Conservation (phyloP, 257 asterid genomes). For the Apocynum venetum region DNA sequence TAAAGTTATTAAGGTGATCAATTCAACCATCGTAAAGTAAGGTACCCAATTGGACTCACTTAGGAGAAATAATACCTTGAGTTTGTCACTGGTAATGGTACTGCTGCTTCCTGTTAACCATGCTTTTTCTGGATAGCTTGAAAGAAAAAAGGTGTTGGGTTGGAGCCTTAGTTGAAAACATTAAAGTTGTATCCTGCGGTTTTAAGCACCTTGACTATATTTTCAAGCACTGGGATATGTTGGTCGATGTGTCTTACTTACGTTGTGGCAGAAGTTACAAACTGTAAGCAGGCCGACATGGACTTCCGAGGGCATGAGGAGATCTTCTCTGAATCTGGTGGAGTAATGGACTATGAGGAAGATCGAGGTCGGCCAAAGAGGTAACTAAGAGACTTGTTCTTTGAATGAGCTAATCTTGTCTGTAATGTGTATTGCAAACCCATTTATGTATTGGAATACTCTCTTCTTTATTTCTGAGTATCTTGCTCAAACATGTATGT, state of each 20-base stretch:
- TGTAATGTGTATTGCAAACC: no score
- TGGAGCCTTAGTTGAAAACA: not conserved
- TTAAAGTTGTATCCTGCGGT: not conserved
- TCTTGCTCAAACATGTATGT: slow-evolving; percentile 25
- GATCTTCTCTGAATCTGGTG: slow-evolving; percentile 81
- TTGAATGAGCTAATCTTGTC: not conserved
- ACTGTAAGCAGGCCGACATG: slow-evolving; percentile 85
- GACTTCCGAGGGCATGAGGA: slow-evolving; percentile 87
- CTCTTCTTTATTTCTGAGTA: not conserved
- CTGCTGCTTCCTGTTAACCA: not conserved
- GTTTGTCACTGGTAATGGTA: not conserved
- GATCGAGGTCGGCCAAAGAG: slow-evolving; percentile 88
- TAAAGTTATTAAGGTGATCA: not conserved
- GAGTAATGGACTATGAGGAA: slow-evolving; percentile 97
- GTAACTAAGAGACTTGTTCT: slow-evolving; percentile 33
- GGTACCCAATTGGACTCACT: not conserved
- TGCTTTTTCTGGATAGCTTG: not conserved
- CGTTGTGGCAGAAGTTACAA: slow-evolving; percentile 94
- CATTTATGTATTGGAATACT: not conserved
- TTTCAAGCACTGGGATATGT: slow-evolving; percentile 49
- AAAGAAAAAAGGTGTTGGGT: not conserved
- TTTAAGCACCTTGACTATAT: slow-evolving; percentile 18
- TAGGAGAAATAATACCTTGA: not conserved
- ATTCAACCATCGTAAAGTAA: not conserved
- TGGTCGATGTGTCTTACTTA: slow-evolving; percentile 88